Percentiles rank a stretch among this genome's conserved stretches.
phyloP scores from a whole-genome alignment of 345 rosid genomes.

The Salix purpurea region DNA sequence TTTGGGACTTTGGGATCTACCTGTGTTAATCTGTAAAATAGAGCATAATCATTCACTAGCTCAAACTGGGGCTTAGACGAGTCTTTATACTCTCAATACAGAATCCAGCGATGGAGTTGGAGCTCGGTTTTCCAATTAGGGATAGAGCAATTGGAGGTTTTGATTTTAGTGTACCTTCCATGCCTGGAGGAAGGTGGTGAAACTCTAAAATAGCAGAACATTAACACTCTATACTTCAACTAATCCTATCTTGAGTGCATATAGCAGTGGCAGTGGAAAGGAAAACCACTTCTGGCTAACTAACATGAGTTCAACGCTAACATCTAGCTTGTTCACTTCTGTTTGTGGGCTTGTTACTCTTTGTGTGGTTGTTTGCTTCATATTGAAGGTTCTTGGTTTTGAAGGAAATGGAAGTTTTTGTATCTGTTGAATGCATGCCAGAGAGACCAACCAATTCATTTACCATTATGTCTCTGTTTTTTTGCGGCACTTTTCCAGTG shows the following conservation, averaged over 20 bases:
- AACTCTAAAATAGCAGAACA: constrained; percentile 25
- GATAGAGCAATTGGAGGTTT: constrained; percentile 59
- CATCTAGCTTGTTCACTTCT: constrained; percentile 24
- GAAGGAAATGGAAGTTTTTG: constrained; percentile 11
- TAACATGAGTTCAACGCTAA: constrained; percentile 22
- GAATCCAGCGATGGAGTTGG: constrained; percentile 53
- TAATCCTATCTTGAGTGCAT: constrained; percentile 22
- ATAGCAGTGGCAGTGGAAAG: constrained; percentile 25
- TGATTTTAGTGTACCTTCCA: constrained; percentile 42
- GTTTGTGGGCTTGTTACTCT: constrained; percentile 15
- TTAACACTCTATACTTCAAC: constrained; percentile 17
- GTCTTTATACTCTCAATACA: constrained; percentile 40
- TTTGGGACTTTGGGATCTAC: constrained; percentile 35
- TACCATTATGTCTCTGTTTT: neutral
- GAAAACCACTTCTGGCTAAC: constrained; percentile 26
- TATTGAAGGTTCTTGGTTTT: constrained; percentile 19
- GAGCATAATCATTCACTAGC: constrained; percentile 51
- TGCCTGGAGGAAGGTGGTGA: constrained; percentile 30
- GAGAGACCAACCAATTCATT: neutral
- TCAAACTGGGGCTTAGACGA: constrained; percentile 29
- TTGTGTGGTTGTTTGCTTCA: constrained; percentile 23
- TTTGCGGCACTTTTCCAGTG: neutral
- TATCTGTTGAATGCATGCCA: constrained; percentile 5
- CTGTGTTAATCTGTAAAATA: constrained; percentile 61
- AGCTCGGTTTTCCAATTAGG: constrained; percentile 60